These are phyloP conservation scores for Gracilaria vermiculophylla DNA, from an alignment of 23 red algal species.

Conservation along the genomic window DNA sequence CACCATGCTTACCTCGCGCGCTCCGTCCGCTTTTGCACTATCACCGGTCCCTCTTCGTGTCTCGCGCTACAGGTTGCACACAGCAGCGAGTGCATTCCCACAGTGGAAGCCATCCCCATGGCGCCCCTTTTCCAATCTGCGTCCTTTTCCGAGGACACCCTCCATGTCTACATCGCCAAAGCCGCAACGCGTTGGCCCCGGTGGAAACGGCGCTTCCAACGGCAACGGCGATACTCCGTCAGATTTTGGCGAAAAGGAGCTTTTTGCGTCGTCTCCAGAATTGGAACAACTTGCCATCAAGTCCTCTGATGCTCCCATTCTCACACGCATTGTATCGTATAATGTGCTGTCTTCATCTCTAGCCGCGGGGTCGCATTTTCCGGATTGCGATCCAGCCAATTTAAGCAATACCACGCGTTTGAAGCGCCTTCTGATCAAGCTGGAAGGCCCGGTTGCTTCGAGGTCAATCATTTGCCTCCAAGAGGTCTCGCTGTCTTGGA, in stretches of 20 bases:
- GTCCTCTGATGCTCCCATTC: conserved; percentile 56
- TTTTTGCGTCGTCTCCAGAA: conserved; percentile 52
- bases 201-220: neutral
- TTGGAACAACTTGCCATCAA: conserved; percentile 57
- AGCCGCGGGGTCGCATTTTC: conserved; percentile 41
- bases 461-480: conserved; percentile 83
- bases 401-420: conserved; percentile 33
- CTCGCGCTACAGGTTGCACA: neutral
- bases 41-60: neutral
- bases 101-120: conserved; percentile 7
- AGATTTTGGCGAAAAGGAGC: conserved; percentile 11
- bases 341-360: conserved; percentile 82
- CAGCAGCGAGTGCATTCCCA: neutral
- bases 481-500: conserved; percentile 74
- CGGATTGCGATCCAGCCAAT: conserved; percentile 58
- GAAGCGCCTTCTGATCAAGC: conserved; percentile 62
- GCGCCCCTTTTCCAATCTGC: conserved; percentile 6
- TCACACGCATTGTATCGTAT: conserved; percentile 69
- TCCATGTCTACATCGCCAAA: neutral
- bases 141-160: neutral
- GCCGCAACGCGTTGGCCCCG: neutral
- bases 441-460: conserved; percentile 54
- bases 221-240: neutral
- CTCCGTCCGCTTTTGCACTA: neutral
- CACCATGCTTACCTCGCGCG: neutral